Evolutionary conservation across 208 protist genomes (phyloP), one percentile per base, ranked within the genome.

Genomic region (Leishmania braziliensis): DNA sequence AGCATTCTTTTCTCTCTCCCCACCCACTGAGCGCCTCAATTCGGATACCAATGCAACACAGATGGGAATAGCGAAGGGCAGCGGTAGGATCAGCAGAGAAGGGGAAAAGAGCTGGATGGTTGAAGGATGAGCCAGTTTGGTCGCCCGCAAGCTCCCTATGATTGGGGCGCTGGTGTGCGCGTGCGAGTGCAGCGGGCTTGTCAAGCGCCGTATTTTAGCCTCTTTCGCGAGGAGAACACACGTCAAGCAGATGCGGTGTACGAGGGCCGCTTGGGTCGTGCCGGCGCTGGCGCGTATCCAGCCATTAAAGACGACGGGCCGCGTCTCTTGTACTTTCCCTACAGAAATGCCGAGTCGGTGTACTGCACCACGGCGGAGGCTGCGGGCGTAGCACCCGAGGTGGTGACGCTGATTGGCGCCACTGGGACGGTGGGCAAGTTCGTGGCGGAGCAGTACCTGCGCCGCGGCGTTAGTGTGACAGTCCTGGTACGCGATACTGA

Each of bases 151-250:
- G 62, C 50, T 10, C 78, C 77, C 48, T 91, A 88, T 43, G 85
- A 91, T 74, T 78, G 90, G 65, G 56, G 66, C 54, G 77, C 83
- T 4, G 79, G 81, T 0, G 90, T 95, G 53, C 72, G 81, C 54
- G 75, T 82, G 58, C 84, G 90, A 33, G 89, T 95, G 70, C 81
- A 88, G 62, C 85, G 89, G 0, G 83, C 86, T 43, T 88, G 73
- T 53, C 92, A 89, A 82, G 76, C 63, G 29, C 87, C 87, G 14
- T 91, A 90, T 54, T 91, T 89, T 74, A 93, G 89, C 69, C 50
- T 91, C 48, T 92, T 94, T 72, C 91, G 91, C n/a, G 91, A 96
- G 70, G 92, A 96, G 77, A 84, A 79, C 62, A 96, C 92, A 18
- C 87, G 89, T 0, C 83, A 94, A 53, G 72, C 48, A 2, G 43